These are phyloP conservation scores for Saccharomycopsis crataegensis DNA, from an alignment of 1,139 yeast genomes.

Conservation along the genomic window DNA sequence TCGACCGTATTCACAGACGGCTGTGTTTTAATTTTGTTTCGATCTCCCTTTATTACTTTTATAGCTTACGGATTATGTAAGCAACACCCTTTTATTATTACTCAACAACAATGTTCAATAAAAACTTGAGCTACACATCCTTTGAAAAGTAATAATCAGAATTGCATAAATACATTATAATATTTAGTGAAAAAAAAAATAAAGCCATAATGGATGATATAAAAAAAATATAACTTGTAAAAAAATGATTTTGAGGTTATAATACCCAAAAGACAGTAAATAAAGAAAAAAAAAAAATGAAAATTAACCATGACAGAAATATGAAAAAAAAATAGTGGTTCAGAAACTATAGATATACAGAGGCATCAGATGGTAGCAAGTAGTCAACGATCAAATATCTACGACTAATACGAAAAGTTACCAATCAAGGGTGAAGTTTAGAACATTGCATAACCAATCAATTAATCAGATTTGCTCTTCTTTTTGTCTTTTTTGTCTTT, in stretches of 20 bases:
- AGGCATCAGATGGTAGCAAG: too few species aligned
- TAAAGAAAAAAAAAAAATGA: background rate
- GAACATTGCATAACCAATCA: background rate
- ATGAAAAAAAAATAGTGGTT: background rate
- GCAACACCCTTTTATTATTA: too few species aligned
- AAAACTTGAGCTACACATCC: too few species aligned
- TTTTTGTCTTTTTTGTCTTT: conserved; percentile 16
- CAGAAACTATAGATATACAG: background rate
- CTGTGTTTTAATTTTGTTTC: too few species aligned
- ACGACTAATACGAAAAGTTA: background rate
- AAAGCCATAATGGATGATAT: background rate
- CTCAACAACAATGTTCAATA: too few species aligned
- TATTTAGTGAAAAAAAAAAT: background rate
- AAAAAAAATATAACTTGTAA: background rate
- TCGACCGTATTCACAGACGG: too few species aligned
- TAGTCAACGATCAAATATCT: too few species aligned
- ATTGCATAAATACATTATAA: too few species aligned
- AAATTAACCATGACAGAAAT: background rate
- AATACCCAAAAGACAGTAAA: background rate
- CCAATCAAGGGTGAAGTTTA: background rate
- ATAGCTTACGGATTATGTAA: too few species aligned
- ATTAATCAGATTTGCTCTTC: conserved; percentile 10
- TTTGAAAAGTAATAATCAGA: too few species aligned
- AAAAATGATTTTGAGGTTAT: background rate
- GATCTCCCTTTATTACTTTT: too few species aligned